Conservation (phyloP, 176 grass and related monocot species). For the Hordeum vulgare region MorexV3_pseudomolecules_assembly NC_058524.1:204178500-204178999, state of each 20-base stretch:
- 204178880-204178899: constrained; percentile 4
- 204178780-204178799: constrained; percentile 81
- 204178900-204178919: constrained; percentile 11
- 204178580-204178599: no score
- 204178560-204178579: no score
- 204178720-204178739: neutral
- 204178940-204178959: neutral
- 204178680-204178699: neutral
- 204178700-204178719: neutral
- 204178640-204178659: constrained; percentile 16
- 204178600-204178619: no score
- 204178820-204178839: constrained; percentile 98
- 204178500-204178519: constrained; percentile 12
- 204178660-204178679: neutral
- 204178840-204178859: constrained; percentile 85
- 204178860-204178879: constrained; percentile 62
- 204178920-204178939: neutral
- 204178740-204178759: neutral
- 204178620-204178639: no score
- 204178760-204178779: neutral
- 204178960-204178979: neutral
- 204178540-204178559: no score
- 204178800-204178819: constrained; percentile 87
- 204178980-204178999: neutral
- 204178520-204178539: neutral